A percentile compares a stretch with the other conserved stretches of the same genome.
phyloP scores from a whole-genome alignment of 352 stramenopile genomes.

The Aphanomyces astaci region DNA sequence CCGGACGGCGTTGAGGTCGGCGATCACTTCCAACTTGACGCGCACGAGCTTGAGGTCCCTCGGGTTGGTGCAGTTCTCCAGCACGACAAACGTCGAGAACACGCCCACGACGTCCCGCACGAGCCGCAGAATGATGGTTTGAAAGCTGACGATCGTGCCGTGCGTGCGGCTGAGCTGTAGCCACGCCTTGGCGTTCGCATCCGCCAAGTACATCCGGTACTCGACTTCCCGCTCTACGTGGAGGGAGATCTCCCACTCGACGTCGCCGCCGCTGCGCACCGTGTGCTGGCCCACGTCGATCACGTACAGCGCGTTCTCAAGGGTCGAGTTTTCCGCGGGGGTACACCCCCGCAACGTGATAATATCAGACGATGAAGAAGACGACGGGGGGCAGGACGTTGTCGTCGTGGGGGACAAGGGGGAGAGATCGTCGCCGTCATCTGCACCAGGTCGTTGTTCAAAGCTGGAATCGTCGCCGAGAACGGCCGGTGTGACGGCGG shows the following conservation, averaged over 20 bases:
- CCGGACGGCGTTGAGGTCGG: constrained; percentile 73
- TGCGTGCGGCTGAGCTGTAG: constrained; percentile 72
- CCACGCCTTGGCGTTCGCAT: constrained; percentile 68
- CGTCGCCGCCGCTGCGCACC: constrained; percentile 74
- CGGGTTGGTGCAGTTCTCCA: constrained; percentile 76
- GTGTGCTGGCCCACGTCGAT: constrained; percentile 84
- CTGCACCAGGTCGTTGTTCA: too few relatives aligned
- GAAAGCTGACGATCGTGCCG: constrained; percentile 70
- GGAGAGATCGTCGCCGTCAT: too few relatives aligned
- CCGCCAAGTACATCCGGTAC: constrained; percentile 66
- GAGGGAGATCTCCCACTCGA: constrained; percentile 86
- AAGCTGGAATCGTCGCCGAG: too few relatives aligned
- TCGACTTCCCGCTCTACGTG: constrained; percentile 73
- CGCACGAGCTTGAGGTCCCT: constrained; percentile 83
- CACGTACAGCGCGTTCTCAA: constrained; percentile 76
- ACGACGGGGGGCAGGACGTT: too few relatives aligned
- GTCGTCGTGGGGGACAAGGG: too few relatives aligned
- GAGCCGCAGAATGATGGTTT: constrained; percentile 81
- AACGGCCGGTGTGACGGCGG: constrained; percentile 23
- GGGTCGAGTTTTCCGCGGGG: constrained; percentile 66
- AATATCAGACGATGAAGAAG: too few relatives aligned
- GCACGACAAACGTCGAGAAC: constrained; percentile 79
- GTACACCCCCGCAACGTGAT: constrained; percentile 73
- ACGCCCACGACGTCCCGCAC: constrained; percentile 68
- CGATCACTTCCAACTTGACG: constrained; percentile 77